phyloP scores from a whole-genome alignment of 805 yeast species.

The Zygosaccharomyces kombuchaensis region DNA sequence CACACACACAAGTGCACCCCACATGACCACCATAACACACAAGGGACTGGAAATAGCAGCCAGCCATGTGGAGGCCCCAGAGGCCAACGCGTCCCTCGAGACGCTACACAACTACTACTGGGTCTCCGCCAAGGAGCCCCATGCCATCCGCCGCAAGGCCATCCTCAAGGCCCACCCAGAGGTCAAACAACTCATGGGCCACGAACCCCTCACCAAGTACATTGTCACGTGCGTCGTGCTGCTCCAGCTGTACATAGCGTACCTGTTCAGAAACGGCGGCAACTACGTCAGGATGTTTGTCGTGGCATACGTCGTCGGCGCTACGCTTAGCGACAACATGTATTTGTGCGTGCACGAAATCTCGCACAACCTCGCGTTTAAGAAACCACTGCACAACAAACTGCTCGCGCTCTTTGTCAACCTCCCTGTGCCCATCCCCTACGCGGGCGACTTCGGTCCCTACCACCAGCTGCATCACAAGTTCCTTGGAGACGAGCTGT shows the following conservation, averaged over 20 bases:
- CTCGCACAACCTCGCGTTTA: slow-evolving; percentile 80
- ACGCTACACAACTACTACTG: slow-evolving; percentile 67
- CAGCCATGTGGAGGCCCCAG: slow-evolving; percentile 29
- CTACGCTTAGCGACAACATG: slow-evolving; percentile 77
- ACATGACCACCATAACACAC: slow-evolving; percentile 10
- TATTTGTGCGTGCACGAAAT: slow-evolving; percentile 87
- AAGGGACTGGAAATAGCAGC: slow-evolving; percentile 11
- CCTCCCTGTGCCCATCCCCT: slow-evolving; percentile 86
- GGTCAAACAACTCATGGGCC: slow-evolving; percentile 74
- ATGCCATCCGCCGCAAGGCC: slow-evolving; percentile 63
- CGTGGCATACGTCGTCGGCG: slow-evolving; percentile 76
- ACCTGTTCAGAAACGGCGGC: slow-evolving; percentile 49
- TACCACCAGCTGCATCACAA: slow-evolving; percentile 91
- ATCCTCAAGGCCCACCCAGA: slow-evolving; percentile 76
- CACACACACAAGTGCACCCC: background rate
- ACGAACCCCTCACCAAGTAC: slow-evolving; percentile 82
- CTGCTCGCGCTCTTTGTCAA: slow-evolving; percentile 73
- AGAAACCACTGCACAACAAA: slow-evolving; percentile 70
- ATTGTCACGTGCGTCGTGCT: slow-evolving; percentile 60
- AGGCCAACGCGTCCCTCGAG: slow-evolving; percentile 29
- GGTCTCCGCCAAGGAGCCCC: slow-evolving; percentile 82
- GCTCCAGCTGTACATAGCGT: slow-evolving; percentile 65
- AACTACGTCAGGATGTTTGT: slow-evolving; percentile 51
- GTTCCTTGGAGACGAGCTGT: slow-evolving; percentile 75
- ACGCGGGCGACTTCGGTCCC: slow-evolving; percentile 79